Evolutionary conservation across 495 filamentous ascomycete species (phyloP).

Genomic region (Cercophora sp.): DNA sequence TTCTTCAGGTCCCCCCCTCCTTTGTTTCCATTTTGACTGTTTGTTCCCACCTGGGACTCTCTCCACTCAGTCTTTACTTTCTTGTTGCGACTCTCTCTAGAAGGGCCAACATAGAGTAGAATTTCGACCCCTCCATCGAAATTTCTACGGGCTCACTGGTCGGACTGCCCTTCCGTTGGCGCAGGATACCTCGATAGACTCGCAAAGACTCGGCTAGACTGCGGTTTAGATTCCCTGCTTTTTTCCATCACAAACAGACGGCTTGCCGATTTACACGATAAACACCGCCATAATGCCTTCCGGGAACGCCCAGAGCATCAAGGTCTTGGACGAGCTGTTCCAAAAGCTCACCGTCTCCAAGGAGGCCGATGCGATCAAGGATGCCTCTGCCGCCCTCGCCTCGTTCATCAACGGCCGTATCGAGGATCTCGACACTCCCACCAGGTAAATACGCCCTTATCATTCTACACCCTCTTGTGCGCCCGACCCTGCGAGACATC

Average conservation of each 20-base stretch:
- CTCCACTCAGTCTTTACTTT: constrained; percentile 33
- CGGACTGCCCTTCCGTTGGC: constrained; percentile 4
- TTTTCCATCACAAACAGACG: constrained; percentile 17
- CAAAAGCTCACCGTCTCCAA: constrained; percentile 51
- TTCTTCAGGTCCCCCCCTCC: constrained; percentile 9
- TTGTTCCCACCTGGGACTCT: constrained; percentile 22
- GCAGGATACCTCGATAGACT: constrained; percentile 28
- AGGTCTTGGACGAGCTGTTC: constrained; percentile 51
- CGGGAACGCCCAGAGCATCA: constrained; percentile 48
- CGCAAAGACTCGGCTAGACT: constrained; percentile 23
- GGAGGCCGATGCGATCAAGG: constrained; percentile 47
- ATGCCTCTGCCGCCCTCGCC: constrained; percentile 41
- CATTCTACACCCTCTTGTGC: constrained; percentile 4
- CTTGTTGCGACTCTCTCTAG: constrained; percentile 23
- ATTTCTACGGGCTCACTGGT: constrained; percentile 29
- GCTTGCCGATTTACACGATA: constrained; percentile 12
- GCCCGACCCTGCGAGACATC: too few species aligned
- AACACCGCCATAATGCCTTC: constrained; percentile 28
- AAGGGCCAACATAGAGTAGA: constrained; percentile 37
- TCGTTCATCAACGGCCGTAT: constrained; percentile 52
- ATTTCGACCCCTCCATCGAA: constrained; percentile 39
- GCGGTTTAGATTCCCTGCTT: constrained; percentile 22
- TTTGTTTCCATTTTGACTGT: constrained; percentile 23
- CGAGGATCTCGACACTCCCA: constrained; percentile 47
- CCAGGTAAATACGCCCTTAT: constrained; percentile 35